phyloP scores from a whole-genome alignment of 306 rosid genomes.

The Casuarina equisetifolia region DNA sequence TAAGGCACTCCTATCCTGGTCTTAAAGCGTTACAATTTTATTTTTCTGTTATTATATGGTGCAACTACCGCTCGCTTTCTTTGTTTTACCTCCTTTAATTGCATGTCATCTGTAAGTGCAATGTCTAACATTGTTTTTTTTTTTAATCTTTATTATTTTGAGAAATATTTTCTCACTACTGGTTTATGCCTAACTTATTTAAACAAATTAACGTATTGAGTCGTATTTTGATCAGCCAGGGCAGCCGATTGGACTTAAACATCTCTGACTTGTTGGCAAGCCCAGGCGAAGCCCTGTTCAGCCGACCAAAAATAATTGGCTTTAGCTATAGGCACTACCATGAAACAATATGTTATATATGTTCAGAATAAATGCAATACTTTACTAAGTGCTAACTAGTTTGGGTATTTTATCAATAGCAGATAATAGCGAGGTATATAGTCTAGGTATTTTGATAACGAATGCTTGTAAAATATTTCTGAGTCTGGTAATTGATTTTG shows the following conservation, averaged over 20 bases:
- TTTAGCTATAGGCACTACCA: neutral
- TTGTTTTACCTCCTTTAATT: neutral
- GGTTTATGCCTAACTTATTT: neutral
- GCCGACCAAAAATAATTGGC: neutral
- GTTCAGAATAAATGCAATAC: neutral
- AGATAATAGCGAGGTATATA: neutral
- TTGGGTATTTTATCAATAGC: neutral
- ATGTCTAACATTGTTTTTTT: neutral
- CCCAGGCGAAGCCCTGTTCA: slow-evolving; percentile 2
- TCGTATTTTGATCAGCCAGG: neutral
- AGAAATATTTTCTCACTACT: neutral
- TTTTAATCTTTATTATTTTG: neutral
- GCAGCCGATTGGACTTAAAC: neutral
- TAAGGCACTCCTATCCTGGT: slow-evolving; percentile 41
- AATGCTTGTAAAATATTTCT: neutral
- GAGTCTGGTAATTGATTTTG: neutral
- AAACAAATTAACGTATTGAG: neutral
- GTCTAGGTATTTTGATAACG: neutral
- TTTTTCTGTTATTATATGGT: neutral
- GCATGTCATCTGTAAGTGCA: neutral
- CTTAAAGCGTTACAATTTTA: slow-evolving; percentile 2
- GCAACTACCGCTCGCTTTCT: neutral
- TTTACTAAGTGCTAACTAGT: neutral
- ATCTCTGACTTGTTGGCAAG: slow-evolving; percentile 1
- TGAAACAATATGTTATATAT: neutral